phyloP scores from a whole-genome alignment of 2,329 filamentous ascomycete genomes.

The Stromatinia cepivora region DNA sequence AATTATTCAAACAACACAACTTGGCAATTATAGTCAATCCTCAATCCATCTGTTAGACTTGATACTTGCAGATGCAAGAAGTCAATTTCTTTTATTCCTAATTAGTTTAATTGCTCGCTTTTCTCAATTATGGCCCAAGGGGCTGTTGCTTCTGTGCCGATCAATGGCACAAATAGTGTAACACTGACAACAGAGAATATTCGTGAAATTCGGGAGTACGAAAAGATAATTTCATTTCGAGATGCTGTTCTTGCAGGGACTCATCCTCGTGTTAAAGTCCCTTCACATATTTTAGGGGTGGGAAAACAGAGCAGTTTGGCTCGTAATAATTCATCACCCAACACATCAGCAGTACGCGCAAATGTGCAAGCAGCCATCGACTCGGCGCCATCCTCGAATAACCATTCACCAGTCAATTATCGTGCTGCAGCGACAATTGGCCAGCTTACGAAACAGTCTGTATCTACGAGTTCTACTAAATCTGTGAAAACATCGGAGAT shows the following conservation, averaged over 20 bases:
- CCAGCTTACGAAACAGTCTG: constrained; percentile 33
- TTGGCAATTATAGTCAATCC: constrained; percentile 6
- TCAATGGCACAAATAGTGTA: constrained; percentile 38
- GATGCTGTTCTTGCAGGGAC: constrained; percentile 78
- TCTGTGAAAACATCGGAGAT: constrained; percentile 62
- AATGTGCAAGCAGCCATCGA: constrained; percentile 30
- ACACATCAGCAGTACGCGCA: constrained; percentile 32
- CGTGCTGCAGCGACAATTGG: constrained; percentile 36
- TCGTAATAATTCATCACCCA: constrained; percentile 33
- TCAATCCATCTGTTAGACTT: constrained; percentile 8
- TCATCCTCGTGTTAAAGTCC: constrained; percentile 63
- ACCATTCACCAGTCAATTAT: constrained; percentile 34
- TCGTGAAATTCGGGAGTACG: constrained; percentile 67
- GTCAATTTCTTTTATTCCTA: constrained; percentile 23
- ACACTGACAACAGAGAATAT: constrained; percentile 50
- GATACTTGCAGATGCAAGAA: constrained; percentile 15
- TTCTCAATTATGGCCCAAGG: constrained; percentile 40
- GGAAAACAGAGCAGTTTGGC: constrained; percentile 34
- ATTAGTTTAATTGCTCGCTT: constrained; percentile 31
- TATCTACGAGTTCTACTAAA: constrained; percentile 32
- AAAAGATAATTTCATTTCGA: constrained; percentile 77
- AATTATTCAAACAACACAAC: constrained; percentile 12
- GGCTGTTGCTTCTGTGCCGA: constrained; percentile 41
- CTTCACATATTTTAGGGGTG: constrained; percentile 45
- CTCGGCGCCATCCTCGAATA: constrained; percentile 32